A percentile compares a stretch with the other conserved stretches of the same genome.
Evolutionary conservation across 2,329 filamentous ascomycete genomes (phyloP).

Genomic region (Rutstroemia sp.): DNA sequence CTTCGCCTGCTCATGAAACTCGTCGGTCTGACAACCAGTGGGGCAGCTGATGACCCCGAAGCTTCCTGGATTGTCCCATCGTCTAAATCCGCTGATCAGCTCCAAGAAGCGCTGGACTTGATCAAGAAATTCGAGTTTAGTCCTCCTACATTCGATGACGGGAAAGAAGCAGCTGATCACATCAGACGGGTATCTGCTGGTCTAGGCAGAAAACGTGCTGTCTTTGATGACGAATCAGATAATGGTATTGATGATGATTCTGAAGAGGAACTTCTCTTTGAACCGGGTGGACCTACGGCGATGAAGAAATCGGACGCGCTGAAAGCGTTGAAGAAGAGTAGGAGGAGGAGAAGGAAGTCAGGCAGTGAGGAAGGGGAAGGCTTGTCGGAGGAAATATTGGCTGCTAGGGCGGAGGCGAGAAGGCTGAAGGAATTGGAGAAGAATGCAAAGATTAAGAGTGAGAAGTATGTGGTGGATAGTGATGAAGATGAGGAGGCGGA

Average conservation of each 20-base stretch:
- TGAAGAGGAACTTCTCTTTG: slow-evolving; percentile 55
- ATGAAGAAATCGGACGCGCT: slow-evolving; percentile 46
- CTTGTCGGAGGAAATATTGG: slow-evolving; percentile 56
- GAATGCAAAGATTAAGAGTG: slow-evolving; percentile 73
- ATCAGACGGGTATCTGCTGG: slow-evolving; percentile 59
- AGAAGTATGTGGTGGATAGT: slow-evolving; percentile 69
- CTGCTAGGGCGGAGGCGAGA: slow-evolving; percentile 50
- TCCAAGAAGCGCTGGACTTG: slow-evolving; percentile 61
- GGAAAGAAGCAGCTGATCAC: slow-evolving; percentile 60
- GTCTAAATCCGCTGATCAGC: slow-evolving; percentile 51
- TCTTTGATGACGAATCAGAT: slow-evolving; percentile 66
- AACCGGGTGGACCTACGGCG: slow-evolving; percentile 56
- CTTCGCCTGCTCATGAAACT: slow-evolving; percentile 78
- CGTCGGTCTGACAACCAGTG: slow-evolving; percentile 57
- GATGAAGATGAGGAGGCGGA: slow-evolving; percentile 80
- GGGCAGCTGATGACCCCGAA: slow-evolving; percentile 58
- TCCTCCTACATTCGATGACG: slow-evolving; percentile 71
- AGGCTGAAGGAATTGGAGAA: slow-evolving; percentile 68
- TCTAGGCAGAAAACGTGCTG: slow-evolving; percentile 45
- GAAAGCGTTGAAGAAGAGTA: slow-evolving; percentile 52
- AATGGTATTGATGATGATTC: slow-evolving; percentile 46
- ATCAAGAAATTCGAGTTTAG: slow-evolving; percentile 74
- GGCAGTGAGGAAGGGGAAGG: slow-evolving; percentile 37
- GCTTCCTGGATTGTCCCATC: slow-evolving; percentile 73
- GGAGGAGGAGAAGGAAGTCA: slow-evolving; percentile 34